These are phyloP conservation scores for Diaporthe vexans DNA, from an alignment of 2,329 filamentous ascomycete genomes.

Conservation along the genomic window DNA sequence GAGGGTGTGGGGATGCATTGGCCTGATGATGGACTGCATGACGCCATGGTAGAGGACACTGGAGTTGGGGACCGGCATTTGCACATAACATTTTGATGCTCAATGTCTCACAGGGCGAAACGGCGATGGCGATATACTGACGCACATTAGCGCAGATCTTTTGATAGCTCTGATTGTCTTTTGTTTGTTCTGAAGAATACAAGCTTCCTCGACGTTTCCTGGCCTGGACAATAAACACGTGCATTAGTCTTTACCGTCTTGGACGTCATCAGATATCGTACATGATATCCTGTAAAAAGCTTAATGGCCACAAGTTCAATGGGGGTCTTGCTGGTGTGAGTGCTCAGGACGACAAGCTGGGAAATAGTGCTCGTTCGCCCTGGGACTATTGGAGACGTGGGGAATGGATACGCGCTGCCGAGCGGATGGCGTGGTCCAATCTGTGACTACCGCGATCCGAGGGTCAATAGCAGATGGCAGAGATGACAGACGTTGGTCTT, in stretches of 20 bases:
- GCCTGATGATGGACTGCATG: neutral
- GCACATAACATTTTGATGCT: neutral
- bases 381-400: neutral
- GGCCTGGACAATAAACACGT: accelerated
- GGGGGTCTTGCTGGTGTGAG: no score
- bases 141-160: neutral
- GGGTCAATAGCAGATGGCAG: neutral
- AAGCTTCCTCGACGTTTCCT: neutral
- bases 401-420: neutral
- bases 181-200: neutral
- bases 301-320: no score
- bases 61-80: constrained; percentile 5
- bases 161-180: neutral
- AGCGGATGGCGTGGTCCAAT: neutral
- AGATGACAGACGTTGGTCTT: neutral
- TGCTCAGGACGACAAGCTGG: no score
- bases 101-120: neutral
- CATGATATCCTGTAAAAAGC: no score
- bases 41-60: neutral
- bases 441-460: neutral
- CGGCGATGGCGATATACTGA: neutral
- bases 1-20: neutral
- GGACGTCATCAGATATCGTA: no score
- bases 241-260: no score
- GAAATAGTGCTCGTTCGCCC: neutral